Evolutionary conservation across 164 flowering plant genomes (phyloP).

Genomic region (Stephania japonica): DNA sequence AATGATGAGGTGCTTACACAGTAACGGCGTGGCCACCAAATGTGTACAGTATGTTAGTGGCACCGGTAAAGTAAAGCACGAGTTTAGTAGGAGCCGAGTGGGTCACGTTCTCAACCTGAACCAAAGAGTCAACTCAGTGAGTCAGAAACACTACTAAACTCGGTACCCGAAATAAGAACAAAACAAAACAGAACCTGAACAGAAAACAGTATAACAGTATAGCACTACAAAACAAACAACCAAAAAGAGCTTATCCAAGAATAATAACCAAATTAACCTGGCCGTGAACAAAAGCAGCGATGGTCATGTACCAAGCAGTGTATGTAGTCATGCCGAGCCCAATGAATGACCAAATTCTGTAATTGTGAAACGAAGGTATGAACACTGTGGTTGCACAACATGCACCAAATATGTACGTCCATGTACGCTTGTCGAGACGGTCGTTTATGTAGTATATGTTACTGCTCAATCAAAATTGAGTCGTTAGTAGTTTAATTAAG

Average conservation of each 20-base stretch:
- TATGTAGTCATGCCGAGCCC: conserved; percentile 98
- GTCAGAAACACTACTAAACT: too few relatives aligned
- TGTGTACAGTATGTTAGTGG: conserved; percentile 90
- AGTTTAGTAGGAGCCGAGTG: conserved; percentile 67
- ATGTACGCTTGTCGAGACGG: conserved; percentile 85
- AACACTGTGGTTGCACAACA: conserved; percentile 96
- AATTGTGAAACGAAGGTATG: conserved; percentile 95
- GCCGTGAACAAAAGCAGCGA: conserved; percentile 75
- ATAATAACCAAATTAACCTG: conserved; percentile 49
- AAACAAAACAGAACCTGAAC: neutral
- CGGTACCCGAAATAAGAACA: too few relatives aligned
- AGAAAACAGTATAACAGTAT: neutral
- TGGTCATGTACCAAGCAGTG: conserved; percentile 93
- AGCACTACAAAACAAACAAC: neutral
- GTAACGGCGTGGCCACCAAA: conserved; percentile 98
- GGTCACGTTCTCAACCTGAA: conserved; percentile 54
- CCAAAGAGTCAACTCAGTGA: neutral
- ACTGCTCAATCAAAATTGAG: conserved; percentile 40
- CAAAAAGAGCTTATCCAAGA: neutral
- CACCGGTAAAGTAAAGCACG: conserved; percentile 93
- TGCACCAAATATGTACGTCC: conserved; percentile 97
- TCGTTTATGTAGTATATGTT: conserved; percentile 94
- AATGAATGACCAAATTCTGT: conserved; percentile 90
- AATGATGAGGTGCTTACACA: conserved; percentile 31
- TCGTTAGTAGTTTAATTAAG: neutral